Base-by-base conservation (phyloP, 805 yeast species). In the Yarrowia yakushimensis region DNA sequence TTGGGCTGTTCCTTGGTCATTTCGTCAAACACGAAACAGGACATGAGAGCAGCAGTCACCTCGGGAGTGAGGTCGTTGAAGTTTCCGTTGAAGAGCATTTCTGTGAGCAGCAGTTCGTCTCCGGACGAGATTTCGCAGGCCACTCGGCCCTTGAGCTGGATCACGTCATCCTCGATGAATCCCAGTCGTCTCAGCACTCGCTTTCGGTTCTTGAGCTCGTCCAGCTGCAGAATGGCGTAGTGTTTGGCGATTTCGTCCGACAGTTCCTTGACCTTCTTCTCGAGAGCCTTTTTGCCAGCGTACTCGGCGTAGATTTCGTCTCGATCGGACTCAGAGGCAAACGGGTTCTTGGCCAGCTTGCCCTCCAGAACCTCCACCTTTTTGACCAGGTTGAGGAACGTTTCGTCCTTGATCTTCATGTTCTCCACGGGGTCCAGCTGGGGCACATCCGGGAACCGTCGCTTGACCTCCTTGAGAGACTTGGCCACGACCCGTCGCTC, bases 1-100 rank as follows among this genome's bases (percentile, higher is more conserved):
- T 93, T 82, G 60, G 97, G 94, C 71, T 89, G 96, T 41, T 72
- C 76, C 72, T 91, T 91, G 41, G 96, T 88, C 70, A 96, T 83
- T 72, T 96, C 99, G 74, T 94, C 97, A 82, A 94, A 94, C 5
- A 96, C 97, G 75, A 93, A 94, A 76, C 97, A 91, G 36, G 97
- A 91, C 60, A 94, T 76, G 60, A 94, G 76, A 0, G 97, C 90
- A 12, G 97, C 97, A 74, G 96, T 85, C 73, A 91, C 97, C 69
- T 89, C 96, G 1, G 97, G 86, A 5, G 85, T 80, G 65, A 94
- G 78, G 57, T 90, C 97, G 69, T 86, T 90, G 78, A 94, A 94
- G 23, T 89, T 88, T 82, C 98, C 98, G 72, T 92, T 92, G 80
- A 94, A 94, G 31, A 94, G 88, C 67, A 94, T 78, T 72, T 94